Conservation (phyloP, 106 monocot species). For the Dioscorea alata region DNA sequence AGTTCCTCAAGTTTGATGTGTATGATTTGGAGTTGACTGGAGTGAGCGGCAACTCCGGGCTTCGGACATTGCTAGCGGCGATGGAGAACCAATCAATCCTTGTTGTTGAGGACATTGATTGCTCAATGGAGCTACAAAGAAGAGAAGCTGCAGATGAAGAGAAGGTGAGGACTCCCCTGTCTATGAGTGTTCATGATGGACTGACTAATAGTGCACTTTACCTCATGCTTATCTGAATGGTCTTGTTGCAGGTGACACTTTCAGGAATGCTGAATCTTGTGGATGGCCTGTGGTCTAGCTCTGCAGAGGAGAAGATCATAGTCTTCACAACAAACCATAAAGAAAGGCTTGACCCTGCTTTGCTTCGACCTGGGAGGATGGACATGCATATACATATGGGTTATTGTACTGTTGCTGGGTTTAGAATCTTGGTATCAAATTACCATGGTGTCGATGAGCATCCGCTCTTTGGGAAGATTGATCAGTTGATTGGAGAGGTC, state of each 20-base stretch:
- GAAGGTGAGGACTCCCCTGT: background rate
- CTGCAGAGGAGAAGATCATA: conserved; percentile 20
- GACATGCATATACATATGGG: conserved; percentile 31
- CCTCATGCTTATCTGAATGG: background rate
- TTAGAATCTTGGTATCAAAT: conserved; percentile 18
- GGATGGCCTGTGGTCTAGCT: conserved; percentile 32
- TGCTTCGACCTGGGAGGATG: conserved; percentile 29
- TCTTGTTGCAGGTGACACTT: conserved; percentile 11
- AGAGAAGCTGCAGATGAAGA: conserved; percentile 12
- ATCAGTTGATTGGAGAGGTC: conserved; percentile 15
- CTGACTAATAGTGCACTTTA: too few species aligned
- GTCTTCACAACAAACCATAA: conserved; percentile 28
- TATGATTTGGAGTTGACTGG: conserved; percentile 22
- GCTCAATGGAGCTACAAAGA: conserved; percentile 1
- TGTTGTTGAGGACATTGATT: conserved; percentile 31
- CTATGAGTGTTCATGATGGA: too few species aligned
- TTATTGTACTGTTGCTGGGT: conserved; percentile 5
- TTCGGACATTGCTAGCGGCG: conserved; percentile 3
- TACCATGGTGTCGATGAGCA: conserved; percentile 20
- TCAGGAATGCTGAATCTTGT: conserved; percentile 20
- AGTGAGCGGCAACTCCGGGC: conserved; percentile 1
- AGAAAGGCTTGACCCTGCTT: conserved; percentile 22
- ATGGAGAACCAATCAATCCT: conserved; percentile 14
- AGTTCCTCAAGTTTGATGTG: conserved; percentile 22
- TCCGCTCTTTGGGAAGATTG: conserved; percentile 16